phyloP scores from a whole-genome alignment of 768 basidiomycete species.

The Ephemerocybe angulata region DNA sequence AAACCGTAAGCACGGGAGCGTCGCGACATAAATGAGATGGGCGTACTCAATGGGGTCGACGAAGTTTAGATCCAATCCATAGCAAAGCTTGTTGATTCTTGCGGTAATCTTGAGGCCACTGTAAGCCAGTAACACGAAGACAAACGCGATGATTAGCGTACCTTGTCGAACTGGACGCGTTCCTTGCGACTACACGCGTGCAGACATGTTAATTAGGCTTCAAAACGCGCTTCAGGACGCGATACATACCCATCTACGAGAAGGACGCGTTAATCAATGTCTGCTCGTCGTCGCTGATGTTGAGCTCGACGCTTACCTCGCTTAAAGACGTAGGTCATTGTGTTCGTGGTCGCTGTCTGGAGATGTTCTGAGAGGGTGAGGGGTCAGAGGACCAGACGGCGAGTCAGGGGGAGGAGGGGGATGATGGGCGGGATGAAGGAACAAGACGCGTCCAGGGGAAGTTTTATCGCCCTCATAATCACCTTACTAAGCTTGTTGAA shows the following conservation, averaged over 20 bases:
- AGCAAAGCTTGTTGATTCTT: conserved; percentile 86
- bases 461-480: neutral
- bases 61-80: conserved; percentile 89
- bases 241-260: conserved; percentile 47
- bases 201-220: conserved; percentile 14
- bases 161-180: conserved; percentile 92
- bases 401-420: neutral
- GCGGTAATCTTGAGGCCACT: conserved; percentile 65
- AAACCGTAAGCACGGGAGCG: neutral
- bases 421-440: conserved; percentile 4
- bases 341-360: neutral
- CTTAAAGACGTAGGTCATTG: conserved; percentile 29
- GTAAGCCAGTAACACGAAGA: conserved; percentile 12
- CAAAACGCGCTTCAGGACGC: conserved; percentile 34
- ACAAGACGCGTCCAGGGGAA: neutral
- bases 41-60: conserved; percentile 90
- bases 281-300: neutral
- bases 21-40: no score
- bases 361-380: neutral
- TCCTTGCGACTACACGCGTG: conserved; percentile 68
- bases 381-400: neutral
- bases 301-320: conserved; percentile 30
- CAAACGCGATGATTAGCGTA: conserved; percentile 24
- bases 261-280: conserved; percentile 9
- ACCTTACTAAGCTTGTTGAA: conserved; percentile 8